These are phyloP conservation scores for Boechera stricta DNA, from an alignment of 345 rosid genomes.

Conservation along the genomic window DNA sequence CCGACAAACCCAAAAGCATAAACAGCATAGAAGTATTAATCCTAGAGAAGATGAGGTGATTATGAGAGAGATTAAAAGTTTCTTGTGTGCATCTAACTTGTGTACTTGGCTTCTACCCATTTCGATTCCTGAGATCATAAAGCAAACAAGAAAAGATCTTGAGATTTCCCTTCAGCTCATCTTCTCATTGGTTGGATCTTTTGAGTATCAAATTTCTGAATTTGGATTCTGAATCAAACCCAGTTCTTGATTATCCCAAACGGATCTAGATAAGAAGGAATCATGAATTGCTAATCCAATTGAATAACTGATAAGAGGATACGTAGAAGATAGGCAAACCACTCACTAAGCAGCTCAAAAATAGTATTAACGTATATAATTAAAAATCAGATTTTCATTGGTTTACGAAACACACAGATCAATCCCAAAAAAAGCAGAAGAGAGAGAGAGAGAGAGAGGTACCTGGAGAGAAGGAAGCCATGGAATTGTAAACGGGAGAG, in stretches of 20 bases:
- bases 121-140: slow-evolving; percentile 56
- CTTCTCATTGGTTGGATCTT: not conserved
- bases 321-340: slow-evolving; percentile 18
- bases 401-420: slow-evolving; percentile 15
- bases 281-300: not conserved
- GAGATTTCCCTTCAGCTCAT: not conserved
- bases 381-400: slow-evolving; percentile 12
- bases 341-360: not conserved
- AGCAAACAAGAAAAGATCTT: slow-evolving; percentile 13
- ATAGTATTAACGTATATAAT: slow-evolving; percentile 1
- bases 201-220: not conserved
- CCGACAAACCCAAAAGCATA: slow-evolving; percentile 33
- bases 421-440: not conserved
- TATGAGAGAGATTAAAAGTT: slow-evolving; percentile 54
- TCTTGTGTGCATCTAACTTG: slow-evolving; percentile 57
- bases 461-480: slow-evolving; percentile 83
- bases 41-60: slow-evolving; percentile 59
- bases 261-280: not conserved
- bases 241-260: not conserved
- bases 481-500: slow-evolving; percentile 56
- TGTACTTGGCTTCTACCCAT: slow-evolving; percentile 51
- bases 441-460: not conserved
- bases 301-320: slow-evolving; percentile 22
- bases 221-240: not conserved
- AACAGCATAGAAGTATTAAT: slow-evolving; percentile 26